Percentiles rank a stretch among this genome's conserved stretches.
These are phyloP conservation scores for Clavariopsis aquatica DNA, from an alignment of 495 filamentous ascomycete species.

Conservation along the genomic window DNA sequence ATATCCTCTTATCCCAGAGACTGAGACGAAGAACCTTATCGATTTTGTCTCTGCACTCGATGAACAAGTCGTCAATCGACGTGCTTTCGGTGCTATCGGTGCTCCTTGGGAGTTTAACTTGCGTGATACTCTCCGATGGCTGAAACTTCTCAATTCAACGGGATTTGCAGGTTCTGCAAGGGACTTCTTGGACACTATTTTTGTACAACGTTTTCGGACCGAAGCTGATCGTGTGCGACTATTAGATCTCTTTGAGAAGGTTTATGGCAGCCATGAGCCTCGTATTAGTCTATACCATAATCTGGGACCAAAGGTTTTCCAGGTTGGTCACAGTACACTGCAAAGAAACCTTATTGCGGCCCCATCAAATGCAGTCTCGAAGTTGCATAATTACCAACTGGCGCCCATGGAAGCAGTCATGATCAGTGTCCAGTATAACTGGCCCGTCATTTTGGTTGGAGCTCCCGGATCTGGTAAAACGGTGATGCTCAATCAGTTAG, in stretches of 20 bases:
- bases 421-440: slow-evolving; percentile 78
- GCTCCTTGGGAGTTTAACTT: slow-evolving; percentile 98
- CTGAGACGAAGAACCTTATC: slow-evolving; percentile 65
- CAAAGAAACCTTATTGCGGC: slow-evolving; percentile 50
- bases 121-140: slow-evolving; percentile 87
- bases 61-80: slow-evolving; percentile 62
- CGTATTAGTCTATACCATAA: slow-evolving; percentile 60
- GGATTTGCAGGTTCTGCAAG: slow-evolving; percentile 54
- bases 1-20: slow-evolving; percentile 62
- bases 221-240: slow-evolving; percentile 65
- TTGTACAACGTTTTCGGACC: slow-evolving; percentile 83
- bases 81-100: slow-evolving; percentile 72
- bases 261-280: slow-evolving; percentile 51
- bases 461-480: slow-evolving; percentile 86
- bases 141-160: slow-evolving; percentile 65
- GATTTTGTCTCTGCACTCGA: slow-evolving; percentile 79
- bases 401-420: slow-evolving; percentile 79
- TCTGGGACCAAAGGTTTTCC: slow-evolving; percentile 66
- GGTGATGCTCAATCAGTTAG: slow-evolving; percentile 72
- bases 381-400: slow-evolving; percentile 53
- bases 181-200: slow-evolving; percentile 78
- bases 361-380: neutral
- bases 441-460: slow-evolving; percentile 88
- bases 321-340: slow-evolving; percentile 77
- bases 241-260: slow-evolving; percentile 60